Evolutionary conservation across 2,329 filamentous ascomycete genomes (phyloP), one percentile per base, ranked within the genome.

Genomic region (Nemania sp.): DNA sequence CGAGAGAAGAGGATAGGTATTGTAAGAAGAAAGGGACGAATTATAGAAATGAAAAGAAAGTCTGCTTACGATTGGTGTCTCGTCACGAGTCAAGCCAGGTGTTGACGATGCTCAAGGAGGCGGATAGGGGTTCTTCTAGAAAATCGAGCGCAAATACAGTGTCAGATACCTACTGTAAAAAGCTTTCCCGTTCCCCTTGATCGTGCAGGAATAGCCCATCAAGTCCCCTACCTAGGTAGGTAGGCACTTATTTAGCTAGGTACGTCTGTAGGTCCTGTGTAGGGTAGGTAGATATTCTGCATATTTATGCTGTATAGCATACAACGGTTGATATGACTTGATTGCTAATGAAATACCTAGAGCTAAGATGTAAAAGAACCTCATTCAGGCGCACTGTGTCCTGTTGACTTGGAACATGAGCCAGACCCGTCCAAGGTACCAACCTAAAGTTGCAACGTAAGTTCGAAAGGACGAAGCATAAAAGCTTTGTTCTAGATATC

Each of bases 331-430:
- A n/a, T n/a, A n/a, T n/a, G n/a, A n/a, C n/a, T n/a, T n/a, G n/a
- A 49, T 26, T 49, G 24, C 11, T 7, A 20, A 26, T 22, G 8
- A 47, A 10, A 8, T 20, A 24, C 43, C 26, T 10, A 53, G 26
- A 18, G 24, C 20, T 10, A 22, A 47, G 45, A 24, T 11, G n/a
- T n/a, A n/a, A 49, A 49, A 22, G 10, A 15, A 45, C 2, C 13
- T 10, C 22, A 24, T 38, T 11, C 11, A 60, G n/a, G 18, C 11
- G 18, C 38, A 38, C 51, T 43, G 60, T 41, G 43, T 49, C 20
- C 61, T 41, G 29, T 56, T 18, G 45, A 54, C 24, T 15, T 56
- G 41, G 61, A 41, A 55, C 47, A 54, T 10, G 4, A 41, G 11
- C 15, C 5, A 15, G 11, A 15, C 15, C 15, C 38, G 11, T 41